These are phyloP conservation scores for Pyrus hybrid DNA, from an alignment of 331 rosid genomes.

Conservation along the genomic window DNA sequence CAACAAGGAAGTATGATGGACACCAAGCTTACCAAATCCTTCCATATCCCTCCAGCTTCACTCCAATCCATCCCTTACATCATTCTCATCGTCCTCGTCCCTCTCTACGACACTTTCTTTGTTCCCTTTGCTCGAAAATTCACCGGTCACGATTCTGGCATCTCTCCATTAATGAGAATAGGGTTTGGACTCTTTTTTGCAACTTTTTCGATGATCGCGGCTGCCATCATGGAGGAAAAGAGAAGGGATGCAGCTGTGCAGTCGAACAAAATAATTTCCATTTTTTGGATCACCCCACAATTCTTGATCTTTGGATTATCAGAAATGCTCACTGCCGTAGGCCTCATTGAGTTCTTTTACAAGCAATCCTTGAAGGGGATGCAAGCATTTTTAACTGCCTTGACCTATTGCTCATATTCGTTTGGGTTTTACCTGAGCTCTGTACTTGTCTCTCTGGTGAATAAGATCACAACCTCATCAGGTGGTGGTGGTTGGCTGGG, in stretches of 20 bases:
- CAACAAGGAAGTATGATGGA: slow-evolving; percentile 74
- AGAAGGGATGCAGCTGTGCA: slow-evolving; percentile 52
- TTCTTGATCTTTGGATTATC: slow-evolving; percentile 78
- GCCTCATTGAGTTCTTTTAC: slow-evolving; percentile 86
- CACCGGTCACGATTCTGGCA: slow-evolving; percentile 73
- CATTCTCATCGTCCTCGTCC: slow-evolving; percentile 61
- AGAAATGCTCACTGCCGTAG: slow-evolving; percentile 86
- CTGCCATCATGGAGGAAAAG: slow-evolving; percentile 69
- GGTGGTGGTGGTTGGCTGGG: slow-evolving; percentile 62
- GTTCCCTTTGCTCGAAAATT: slow-evolving; percentile 67
- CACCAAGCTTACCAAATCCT: slow-evolving; percentile 50
- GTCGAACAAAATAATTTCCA: slow-evolving; percentile 36
- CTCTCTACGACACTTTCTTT: slow-evolving; percentile 67
- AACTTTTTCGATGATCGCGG: slow-evolving; percentile 78
- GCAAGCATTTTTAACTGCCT: slow-evolving; percentile 85
- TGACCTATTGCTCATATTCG: slow-evolving; percentile 83
- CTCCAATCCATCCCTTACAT: slow-evolving; percentile 84
- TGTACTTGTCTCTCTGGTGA: slow-evolving; percentile 58
- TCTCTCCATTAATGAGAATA: slow-evolving; percentile 61
- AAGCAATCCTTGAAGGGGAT: slow-evolving; percentile 70
- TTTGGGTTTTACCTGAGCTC: slow-evolving; percentile 86
- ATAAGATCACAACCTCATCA: slow-evolving; percentile 47
- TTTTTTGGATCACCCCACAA: slow-evolving; percentile 89
- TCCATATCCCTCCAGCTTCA: slow-evolving; percentile 76
- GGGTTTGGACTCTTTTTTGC: slow-evolving; percentile 72